Conservation (phyloP, 164 flowering plant species). For the Echeveria elegans region DNA sequence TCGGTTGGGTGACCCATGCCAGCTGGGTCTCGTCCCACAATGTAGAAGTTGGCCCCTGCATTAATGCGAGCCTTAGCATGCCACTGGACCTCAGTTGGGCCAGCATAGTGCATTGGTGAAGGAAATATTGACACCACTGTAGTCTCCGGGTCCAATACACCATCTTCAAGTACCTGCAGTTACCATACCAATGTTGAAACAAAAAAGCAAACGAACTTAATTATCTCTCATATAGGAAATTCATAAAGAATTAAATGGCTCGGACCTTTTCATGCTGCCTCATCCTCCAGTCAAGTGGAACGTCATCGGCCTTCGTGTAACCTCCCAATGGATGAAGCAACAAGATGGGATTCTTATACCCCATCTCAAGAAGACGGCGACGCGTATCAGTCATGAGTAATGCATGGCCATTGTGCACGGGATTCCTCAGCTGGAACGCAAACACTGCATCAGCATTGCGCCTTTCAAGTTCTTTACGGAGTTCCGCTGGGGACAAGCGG, state of each 20-base stretch:
- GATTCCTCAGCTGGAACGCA: constrained; percentile 91
- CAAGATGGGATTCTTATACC: constrained; percentile 82
- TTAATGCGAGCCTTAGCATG: neutral
- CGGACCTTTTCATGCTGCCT: constrained; percentile 88
- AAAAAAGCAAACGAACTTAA: neutral
- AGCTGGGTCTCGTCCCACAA: neutral
- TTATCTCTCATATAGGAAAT: neutral
- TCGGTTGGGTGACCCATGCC: neutral
- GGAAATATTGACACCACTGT: neutral
- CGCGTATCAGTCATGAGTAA: constrained; percentile 95
- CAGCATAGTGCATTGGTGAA: neutral
- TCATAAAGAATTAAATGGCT: neutral
- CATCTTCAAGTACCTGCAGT: neutral
- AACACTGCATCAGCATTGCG: constrained; percentile 93
- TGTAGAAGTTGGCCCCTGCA: neutral
- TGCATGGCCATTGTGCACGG: constrained; percentile 99
- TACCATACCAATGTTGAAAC: neutral
- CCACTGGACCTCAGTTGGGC: neutral
- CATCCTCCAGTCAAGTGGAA: constrained; percentile 91
- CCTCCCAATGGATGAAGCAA: constrained; percentile 97
- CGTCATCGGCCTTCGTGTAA: constrained; percentile 94
- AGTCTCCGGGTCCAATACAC: neutral
- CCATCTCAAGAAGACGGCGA: constrained; percentile 84
- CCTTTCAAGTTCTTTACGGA: constrained; percentile 58
- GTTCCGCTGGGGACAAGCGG: constrained; percentile 75